These are phyloP conservation scores for Microstegium vimineum DNA, from an alignment of 176 grass and related monocot genomes.

Conservation along the genomic window DNA sequence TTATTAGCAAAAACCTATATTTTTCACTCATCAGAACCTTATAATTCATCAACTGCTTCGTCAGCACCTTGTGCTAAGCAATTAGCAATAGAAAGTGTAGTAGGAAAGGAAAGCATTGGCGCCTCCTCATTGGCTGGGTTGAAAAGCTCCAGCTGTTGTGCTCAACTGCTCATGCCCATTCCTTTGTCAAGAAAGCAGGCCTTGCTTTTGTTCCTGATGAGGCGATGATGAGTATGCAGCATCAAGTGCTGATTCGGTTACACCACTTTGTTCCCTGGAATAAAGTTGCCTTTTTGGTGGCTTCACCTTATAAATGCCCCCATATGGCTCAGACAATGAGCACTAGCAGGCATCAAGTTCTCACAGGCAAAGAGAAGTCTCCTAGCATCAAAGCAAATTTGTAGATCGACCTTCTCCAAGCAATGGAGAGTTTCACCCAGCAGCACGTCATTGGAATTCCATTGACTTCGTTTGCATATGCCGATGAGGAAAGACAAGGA, in stretches of 20 bases:
- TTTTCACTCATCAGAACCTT: constrained; percentile 14
- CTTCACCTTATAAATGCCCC: constrained; percentile 42
- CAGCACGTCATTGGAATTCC: constrained; percentile 55
- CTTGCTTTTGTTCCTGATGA: constrained; percentile 33
- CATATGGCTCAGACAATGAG: constrained; percentile 12
- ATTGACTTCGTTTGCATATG: constrained; percentile 36
- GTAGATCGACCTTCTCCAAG: background rate
- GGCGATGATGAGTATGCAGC: constrained; percentile 46
- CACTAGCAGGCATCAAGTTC: constrained; percentile 32
- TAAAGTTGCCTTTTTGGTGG: constrained; percentile 34
- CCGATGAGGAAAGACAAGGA: constrained; percentile 20
- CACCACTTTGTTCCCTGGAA: constrained; percentile 46
- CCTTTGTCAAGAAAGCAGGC: constrained; percentile 23
- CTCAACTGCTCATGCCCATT: constrained; percentile 21
- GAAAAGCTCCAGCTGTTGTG: constrained; percentile 33
- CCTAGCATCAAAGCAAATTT: background rate
- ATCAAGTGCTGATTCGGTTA: constrained; percentile 45
- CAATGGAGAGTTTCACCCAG: constrained; percentile 47
- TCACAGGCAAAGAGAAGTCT: constrained; percentile 22
- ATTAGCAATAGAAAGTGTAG: constrained; percentile 30
- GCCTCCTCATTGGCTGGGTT: constrained; percentile 16
- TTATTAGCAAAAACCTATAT: constrained; percentile 32
- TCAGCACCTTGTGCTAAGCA: background rate
- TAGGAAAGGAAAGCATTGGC: constrained; percentile 22
- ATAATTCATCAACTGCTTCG: background rate